phyloP scores from a whole-genome alignment of 768 basidiomycete genomes.

The Tricholoma matsutake region DNA sequence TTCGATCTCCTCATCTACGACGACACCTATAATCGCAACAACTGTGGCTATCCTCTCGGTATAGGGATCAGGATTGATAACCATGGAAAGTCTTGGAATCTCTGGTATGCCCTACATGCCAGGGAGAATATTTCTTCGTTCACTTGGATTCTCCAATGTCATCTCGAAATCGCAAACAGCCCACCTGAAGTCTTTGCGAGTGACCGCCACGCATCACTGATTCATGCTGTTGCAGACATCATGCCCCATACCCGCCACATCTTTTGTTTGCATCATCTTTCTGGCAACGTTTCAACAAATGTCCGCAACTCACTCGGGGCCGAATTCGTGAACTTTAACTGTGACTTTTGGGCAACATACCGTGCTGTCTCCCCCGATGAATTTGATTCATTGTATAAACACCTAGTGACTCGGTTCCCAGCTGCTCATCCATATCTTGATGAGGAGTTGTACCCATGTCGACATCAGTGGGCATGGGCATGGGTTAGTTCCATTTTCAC shows the following conservation, averaged over 20 bases:
- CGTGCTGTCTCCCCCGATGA: slow-evolving; percentile 28
- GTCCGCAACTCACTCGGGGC: slow-evolving; percentile 14
- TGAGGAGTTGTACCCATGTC: slow-evolving; percentile 25
- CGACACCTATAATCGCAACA: slow-evolving; percentile 20
- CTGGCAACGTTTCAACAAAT: slow-evolving; percentile 22
- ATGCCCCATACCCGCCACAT: slow-evolving; percentile 9
- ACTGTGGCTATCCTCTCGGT: neutral
- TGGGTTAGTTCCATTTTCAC: slow-evolving; percentile 29
- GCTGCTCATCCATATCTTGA: slow-evolving; percentile 23
- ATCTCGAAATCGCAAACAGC: slow-evolving; percentile 6
- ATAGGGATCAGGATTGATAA: slow-evolving; percentile 21
- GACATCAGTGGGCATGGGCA: slow-evolving; percentile 33
- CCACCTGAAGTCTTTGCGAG: slow-evolving; percentile 8
- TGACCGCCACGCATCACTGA: slow-evolving; percentile 10
- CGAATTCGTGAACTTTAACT: slow-evolving; percentile 18
- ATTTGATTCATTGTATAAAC: slow-evolving; percentile 21
- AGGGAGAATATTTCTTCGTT: slow-evolving; percentile 8
- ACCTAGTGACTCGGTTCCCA: slow-evolving; percentile 14
- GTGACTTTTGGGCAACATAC: slow-evolving; percentile 28
- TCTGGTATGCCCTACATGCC: slow-evolving; percentile 23
- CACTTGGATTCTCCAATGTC: slow-evolving; percentile 19
- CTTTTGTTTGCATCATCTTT: slow-evolving; percentile 27
- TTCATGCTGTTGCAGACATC: slow-evolving; percentile 1
- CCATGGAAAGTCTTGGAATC: slow-evolving; percentile 13
- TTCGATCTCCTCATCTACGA: slow-evolving; percentile 22